Base-by-base conservation (phyloP, 179 eudicot genomes). In the Amaranthus tricolor region DNA sequence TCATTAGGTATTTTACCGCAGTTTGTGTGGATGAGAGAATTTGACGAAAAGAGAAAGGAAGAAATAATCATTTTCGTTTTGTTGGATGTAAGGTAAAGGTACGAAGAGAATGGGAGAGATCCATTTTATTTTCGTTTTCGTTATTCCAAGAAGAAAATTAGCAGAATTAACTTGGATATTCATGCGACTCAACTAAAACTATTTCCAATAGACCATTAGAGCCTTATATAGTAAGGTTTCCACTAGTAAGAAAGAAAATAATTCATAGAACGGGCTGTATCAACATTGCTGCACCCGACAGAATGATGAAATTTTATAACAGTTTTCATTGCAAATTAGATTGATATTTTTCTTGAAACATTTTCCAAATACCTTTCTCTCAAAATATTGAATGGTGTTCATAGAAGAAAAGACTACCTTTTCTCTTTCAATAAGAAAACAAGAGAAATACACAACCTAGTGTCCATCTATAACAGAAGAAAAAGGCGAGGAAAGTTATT, bases 391-490 rank as follows among this genome's bases (percentile, higher is more conserved):
- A 6, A 45, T 48, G 45, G 55, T 5, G 31, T 12, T 50, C 24
- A 6, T 20, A 67, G 70, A 66, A 9, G 31, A 48, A 31, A 31
- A 66, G 51, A 44, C 45, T 7, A 16, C n/a, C 16, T 12, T 20
- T 51, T 13, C 54, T 66, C 43, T 49, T 19, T 5, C 9, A 7
- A 6, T 31, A 31, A 12, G 15, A 52, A 48, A 65, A 10, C 4
- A 65, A 15, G 12, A 64, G 17, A 9, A 67, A 49, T 10, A 17
- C 58, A 49, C 1, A 66, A n/a, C 31, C 58, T 61, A 53, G 24
- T 40, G 72, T 31, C 50, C 31, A 56, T n/a, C 7, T 24, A 50
- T 58, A 61, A 55, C 40, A 15, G 64, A 61, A 77, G 49, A 40
- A 3, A 62, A 69, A 54, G 47, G 52, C 62, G 13, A 50, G 13